Conservation (phyloP, 2,329 filamentous ascomycete genomes). For the Colletotrichum ledebouriae region DNA sequence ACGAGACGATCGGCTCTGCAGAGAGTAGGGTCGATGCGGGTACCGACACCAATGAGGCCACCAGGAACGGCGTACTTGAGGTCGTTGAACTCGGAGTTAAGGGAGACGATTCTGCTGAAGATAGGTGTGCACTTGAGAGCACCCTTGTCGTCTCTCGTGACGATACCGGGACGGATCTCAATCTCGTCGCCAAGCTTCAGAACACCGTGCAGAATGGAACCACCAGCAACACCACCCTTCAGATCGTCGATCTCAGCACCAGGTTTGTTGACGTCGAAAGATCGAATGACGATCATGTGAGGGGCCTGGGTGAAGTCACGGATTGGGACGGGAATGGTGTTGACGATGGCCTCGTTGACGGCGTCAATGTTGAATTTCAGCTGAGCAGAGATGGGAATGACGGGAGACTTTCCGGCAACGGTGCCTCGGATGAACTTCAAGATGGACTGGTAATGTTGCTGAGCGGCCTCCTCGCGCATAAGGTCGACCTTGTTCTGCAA, state of each 20-base stretch:
- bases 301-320: conserved; percentile 93
- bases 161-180: conserved; percentile 98
- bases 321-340: conserved; percentile 91
- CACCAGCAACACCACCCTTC: conserved; percentile 98
- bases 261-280: conserved; percentile 99
- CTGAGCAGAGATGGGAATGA: conserved; percentile 97
- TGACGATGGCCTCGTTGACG: conserved; percentile 95
- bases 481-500: conserved; percentile 99
- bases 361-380: conserved; percentile 99
- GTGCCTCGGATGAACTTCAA: conserved; percentile 98
- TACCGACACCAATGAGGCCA: conserved; percentile 98
- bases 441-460: conserved; percentile 96
- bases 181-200: conserved; percentile 98
- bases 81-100: conserved; percentile 97
- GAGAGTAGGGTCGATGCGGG: conserved; percentile 95
- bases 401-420: conserved; percentile 92
- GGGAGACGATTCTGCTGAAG: conserved; percentile 92
- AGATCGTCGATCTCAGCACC: conserved; percentile 98
- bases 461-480: conserved; percentile 95
- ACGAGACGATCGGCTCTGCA: conserved; percentile 99
- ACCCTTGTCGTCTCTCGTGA: conserved; percentile 93
- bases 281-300: conserved; percentile 99
- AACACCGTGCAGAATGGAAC: conserved; percentile 95
- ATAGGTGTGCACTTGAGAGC: conserved; percentile 97
- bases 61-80: conserved; percentile 98